These are phyloP conservation scores for Gossypium herbaceum DNA, from an alignment of 345 rosid genomes.

Conservation along the genomic window DNA sequence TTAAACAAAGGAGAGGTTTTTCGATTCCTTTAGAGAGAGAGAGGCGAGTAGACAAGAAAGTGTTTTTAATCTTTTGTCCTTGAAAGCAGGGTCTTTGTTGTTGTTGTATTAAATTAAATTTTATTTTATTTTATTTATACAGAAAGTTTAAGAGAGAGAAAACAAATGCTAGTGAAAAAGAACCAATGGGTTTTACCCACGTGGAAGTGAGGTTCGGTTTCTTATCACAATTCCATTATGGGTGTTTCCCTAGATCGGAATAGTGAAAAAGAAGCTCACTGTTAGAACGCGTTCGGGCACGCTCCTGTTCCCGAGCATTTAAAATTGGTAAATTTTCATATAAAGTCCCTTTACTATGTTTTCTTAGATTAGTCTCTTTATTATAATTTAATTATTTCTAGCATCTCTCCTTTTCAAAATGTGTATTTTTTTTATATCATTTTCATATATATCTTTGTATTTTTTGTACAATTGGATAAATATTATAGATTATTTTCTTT, in stretches of 20 bases:
- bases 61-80: slow-evolving; percentile 38
- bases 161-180: background rate
- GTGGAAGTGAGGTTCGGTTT: slow-evolving; percentile 50
- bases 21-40: slow-evolving; percentile 45
- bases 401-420: too few species aligned
- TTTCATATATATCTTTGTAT: too few species aligned
- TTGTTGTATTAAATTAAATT: slow-evolving; percentile 4
- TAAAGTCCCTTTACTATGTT: too few species aligned
- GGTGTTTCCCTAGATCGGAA: slow-evolving; percentile 43
- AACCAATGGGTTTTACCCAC: slow-evolving; percentile 28
- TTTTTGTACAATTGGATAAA: too few species aligned
- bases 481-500: too few species aligned
- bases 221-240: slow-evolving; percentile 58
- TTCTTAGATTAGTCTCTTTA: too few species aligned
- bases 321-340: too few species aligned
- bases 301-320: slow-evolving; percentile 18
- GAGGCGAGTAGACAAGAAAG: slow-evolving; percentile 16
- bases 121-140: slow-evolving; percentile 17
- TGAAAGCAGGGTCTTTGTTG: slow-evolving; percentile 40
- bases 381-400: too few species aligned
- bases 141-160: slow-evolving; percentile 16
- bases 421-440: too few species aligned
- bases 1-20: slow-evolving; percentile 26
- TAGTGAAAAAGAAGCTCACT: slow-evolving; percentile 18
- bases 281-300: slow-evolving; percentile 33